Evolutionary conservation across 768 basidiomycete genomes (phyloP).

Genomic region (Lactarius evosmus): DNA sequence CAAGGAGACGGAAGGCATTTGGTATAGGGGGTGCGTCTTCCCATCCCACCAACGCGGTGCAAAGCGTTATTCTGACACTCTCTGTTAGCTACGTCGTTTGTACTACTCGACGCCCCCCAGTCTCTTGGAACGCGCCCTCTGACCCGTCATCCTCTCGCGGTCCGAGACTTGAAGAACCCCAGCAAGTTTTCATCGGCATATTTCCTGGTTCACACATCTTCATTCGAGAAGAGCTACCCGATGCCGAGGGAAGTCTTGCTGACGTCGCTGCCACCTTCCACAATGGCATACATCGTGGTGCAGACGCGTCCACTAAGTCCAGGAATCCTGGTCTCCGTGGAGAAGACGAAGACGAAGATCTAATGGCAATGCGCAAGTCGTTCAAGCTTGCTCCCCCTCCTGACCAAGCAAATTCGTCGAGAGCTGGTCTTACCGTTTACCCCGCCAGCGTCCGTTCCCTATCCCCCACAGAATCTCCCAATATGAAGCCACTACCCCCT

Average conservation of each 20-base stretch:
- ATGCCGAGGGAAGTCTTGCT: slow-evolving; percentile 82
- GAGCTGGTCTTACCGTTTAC: slow-evolving; percentile 70
- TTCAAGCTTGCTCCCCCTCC: slow-evolving; percentile 72
- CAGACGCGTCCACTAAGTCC: slow-evolving; percentile 44
- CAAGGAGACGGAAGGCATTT: slow-evolving; percentile 74
- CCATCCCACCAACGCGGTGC: slow-evolving; percentile 17
- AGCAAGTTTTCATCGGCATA: slow-evolving; percentile 91
- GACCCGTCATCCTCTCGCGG: slow-evolving; percentile 56
- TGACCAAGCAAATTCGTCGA: slow-evolving; percentile 69
- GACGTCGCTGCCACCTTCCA: slow-evolving; percentile 62
- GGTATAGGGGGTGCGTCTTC: slow-evolving; percentile 83
- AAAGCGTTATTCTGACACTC: slow-evolving; percentile 15
- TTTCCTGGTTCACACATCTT: slow-evolving; percentile 89
- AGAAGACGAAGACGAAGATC: slow-evolving; percentile 66
- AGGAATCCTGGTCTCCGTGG: slow-evolving; percentile 51
- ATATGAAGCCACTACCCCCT: slow-evolving; percentile 74
- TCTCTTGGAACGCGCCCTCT: slow-evolving; percentile 56
- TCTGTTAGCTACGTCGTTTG: slow-evolving; percentile 76
- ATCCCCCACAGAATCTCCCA: slow-evolving; percentile 63
- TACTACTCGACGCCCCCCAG: slow-evolving; percentile 69
- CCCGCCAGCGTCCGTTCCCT: slow-evolving; percentile 63
- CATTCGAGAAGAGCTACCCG: slow-evolving; percentile 79
- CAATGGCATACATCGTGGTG: slow-evolving; percentile 37
- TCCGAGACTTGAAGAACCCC: slow-evolving; percentile 68
- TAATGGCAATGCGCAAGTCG: slow-evolving; percentile 47